These are phyloP conservation scores for Nigrospora osmanthi DNA, from an alignment of 2,329 filamentous ascomycete species.

Conservation along the genomic window DNA sequence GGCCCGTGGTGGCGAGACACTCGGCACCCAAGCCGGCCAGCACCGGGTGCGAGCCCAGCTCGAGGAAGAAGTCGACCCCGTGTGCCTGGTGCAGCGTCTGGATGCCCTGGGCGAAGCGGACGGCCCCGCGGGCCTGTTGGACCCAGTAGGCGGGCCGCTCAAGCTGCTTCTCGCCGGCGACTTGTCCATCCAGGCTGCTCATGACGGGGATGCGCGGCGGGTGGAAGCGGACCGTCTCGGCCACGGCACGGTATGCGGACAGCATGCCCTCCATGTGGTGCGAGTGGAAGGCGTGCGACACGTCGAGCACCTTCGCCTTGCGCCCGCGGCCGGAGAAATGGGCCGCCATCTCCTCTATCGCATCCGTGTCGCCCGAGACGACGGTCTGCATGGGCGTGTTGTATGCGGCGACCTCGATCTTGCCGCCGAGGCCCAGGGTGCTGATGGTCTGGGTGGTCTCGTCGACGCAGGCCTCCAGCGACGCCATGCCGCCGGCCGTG, in stretches of 20 bases:
- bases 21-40: constrained; percentile 12
- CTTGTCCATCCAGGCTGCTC: not conserved
- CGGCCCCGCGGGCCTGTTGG: not conserved
- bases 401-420: constrained; percentile 6
- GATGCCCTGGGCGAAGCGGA: constrained; percentile 10
- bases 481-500: constrained; percentile 10
- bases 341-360: constrained; percentile 4
- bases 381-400: constrained; percentile 11
- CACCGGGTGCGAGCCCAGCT: constrained; percentile 13
- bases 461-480: constrained; percentile 8
- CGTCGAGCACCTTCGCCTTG: constrained; percentile 5
- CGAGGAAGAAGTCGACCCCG: constrained; percentile 13
- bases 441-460: not conserved
- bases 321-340: constrained; percentile 5
- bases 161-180: not conserved
- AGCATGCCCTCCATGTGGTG: constrained; percentile 9
- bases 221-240: constrained; percentile 5
- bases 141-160: not conserved
- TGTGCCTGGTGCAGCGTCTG: constrained; percentile 5
- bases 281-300: constrained; percentile 11
- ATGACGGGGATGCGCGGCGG: not conserved
- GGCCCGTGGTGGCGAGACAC: constrained; percentile 4
- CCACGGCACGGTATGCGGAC: constrained; percentile 5
- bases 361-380: constrained; percentile 7
- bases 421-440: not conserved